Evolutionary conservation across 805 yeast genomes (phyloP), one percentile per base, ranked within the genome.

Genomic region (Saccharomycopsis guyanensis): DNA sequence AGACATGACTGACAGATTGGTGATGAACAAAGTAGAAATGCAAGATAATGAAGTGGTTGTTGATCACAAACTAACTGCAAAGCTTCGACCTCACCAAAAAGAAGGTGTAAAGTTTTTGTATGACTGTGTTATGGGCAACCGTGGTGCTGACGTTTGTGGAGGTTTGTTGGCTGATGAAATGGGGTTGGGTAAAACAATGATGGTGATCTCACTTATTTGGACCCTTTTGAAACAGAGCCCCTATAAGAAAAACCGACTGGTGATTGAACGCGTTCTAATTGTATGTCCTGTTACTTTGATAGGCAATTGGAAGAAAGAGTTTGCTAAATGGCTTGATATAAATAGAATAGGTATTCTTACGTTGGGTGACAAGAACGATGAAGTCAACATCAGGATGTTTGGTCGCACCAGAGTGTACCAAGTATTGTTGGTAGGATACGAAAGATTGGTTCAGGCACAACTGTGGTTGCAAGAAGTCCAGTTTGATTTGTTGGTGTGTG

Each of bases 141-240:
- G 70, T 3, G 48, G 44, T 3, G 8, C 15, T 7, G 34, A 27
- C 8, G 63, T 63, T 18, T 66, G 67, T 2, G 97, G 98, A 0
- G 89, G 91, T 2, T 64, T 93, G 3, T 62, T 93, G 37, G 98
- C 98, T 0, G 98, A 93, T 62, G 97, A 91, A 56, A 93, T 93
- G 98, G 98, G 98, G 0, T 67, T 93, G 15, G 96, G 96, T 2
- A 85, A 85, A 57, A 89, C 97, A 0, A 63, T 93, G 36, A 89
- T 82, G 75, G 78, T 96, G 0, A 91, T 93, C 4, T 59, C 95
- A 0, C 60, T 87, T 35, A 71, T 91, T 3, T 87, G 95, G 94
- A 87, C 96, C 0, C 62, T 93, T 16, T 60, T 86, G 16, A 80
- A 74, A 52, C 87, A 84, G 54, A 72, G 75, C 13, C 87, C 89